Evolutionary conservation across 805 yeast species (phyloP).

Genomic region (Candida schatavii): DNA sequence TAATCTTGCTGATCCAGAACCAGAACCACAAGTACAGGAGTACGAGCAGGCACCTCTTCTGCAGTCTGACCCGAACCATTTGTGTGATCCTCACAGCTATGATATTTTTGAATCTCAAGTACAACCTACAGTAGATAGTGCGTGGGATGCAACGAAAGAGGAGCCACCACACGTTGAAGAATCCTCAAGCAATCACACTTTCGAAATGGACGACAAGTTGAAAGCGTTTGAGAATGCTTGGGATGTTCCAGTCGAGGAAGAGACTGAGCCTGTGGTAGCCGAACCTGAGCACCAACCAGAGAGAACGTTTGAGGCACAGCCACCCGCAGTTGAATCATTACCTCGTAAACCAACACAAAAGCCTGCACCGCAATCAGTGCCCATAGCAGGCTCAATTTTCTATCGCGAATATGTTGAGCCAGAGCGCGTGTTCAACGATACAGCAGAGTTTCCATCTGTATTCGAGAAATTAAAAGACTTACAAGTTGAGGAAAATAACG

Average conservation of each 20-base stretch:
- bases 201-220: conserved; percentile 14
- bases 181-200: not conserved
- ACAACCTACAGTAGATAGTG: conserved; percentile 16
- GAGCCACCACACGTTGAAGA: conserved; percentile 35
- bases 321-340: not conserved
- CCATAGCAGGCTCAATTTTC: not conserved
- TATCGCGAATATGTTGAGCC: not conserved
- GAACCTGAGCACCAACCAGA: conserved; percentile 1
- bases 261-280: not conserved
- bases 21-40: not conserved
- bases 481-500: not conserved
- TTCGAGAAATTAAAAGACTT: not conserved
- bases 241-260: conserved; percentile 17
- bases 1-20: not conserved
- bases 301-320: not conserved
- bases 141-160: conserved; percentile 45
- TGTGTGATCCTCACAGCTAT: conserved; percentile 31
- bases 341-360: not conserved
- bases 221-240: conserved; percentile 22
- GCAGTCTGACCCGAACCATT: conserved; percentile 16
- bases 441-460: conserved; percentile 12
- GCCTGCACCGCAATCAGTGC: conserved; percentile 1
- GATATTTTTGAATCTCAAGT: conserved; percentile 15
- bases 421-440: conserved; percentile 76
- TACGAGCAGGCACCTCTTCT: not conserved